Evolutionary conservation across 2,329 filamentous ascomycete species (phyloP), one percentile per base, ranked within the genome.

Genomic region (Acrocalymma vagum): DNA sequence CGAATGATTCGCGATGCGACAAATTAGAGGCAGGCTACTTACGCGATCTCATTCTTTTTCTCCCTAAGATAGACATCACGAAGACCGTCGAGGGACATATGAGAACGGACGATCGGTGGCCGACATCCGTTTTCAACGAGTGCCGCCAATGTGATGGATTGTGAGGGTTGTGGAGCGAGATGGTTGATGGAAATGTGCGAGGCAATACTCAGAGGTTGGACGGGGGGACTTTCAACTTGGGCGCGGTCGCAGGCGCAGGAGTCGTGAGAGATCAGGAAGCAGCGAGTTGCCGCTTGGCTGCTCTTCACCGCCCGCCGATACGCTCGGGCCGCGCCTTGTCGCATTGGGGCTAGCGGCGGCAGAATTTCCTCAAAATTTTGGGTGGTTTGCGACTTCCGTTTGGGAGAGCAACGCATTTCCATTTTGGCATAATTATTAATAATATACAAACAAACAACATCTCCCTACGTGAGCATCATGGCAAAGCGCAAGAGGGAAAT

Each of bases 71-170:
- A 57, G 54, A 62, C 69, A 69, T 72, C 66, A 63, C 71, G 69
- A 58, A 69, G 59, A 54, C 64, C 65, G 65, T 72, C 70, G 65
- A 75, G 63, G 66, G 73, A 77, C 75, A 78, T 78, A 71, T 70
- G 72, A 73, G 58, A 52, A 57, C 60, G 53, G 58, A 59, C 56
- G 45, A 59, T 53, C 63, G 53, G 60, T 57, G 67, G 68, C 66
- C 72, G 65, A 73, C 73, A 76, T 76, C 74, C 71, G 74, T 74
- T 69, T 68, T 72, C 68, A 68, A 69, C 65, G 60, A 66, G 62
- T 63, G 67, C 56, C 62, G 67, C 66, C 67, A 65, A 63, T 53
- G 57, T 70, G 67, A 65, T 65, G 64, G 55, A 62, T 67, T 69
- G 52, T 48, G 36, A 49, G 48, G 41, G 40, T 57, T 56, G 42